A percentile compares a stretch with the other conserved stretches of the same genome.
These are phyloP conservation scores for Hygrocybe punicea DNA, from an alignment of 768 basidiomycete genomes.

Conservation along the genomic window DNA sequence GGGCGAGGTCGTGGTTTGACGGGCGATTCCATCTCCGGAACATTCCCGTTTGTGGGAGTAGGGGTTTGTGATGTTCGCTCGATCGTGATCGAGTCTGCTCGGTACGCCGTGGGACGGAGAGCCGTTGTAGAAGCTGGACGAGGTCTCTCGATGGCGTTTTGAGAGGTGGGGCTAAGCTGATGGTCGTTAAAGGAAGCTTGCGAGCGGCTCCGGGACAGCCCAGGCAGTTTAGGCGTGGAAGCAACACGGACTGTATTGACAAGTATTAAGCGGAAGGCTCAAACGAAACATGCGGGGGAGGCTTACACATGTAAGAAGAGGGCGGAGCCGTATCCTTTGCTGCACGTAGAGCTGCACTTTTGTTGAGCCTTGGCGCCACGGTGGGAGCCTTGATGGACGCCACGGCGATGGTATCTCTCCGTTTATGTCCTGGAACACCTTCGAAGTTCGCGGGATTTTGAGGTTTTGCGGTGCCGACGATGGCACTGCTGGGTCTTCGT, in stretches of 20 bases:
- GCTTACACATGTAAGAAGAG: slow-evolving; percentile 67
- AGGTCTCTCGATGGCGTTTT: slow-evolving; percentile 20
- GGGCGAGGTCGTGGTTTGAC: neutral
- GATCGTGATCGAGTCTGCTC: slow-evolving; percentile 9
- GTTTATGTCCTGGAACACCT: slow-evolving; percentile 82
- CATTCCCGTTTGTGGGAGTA: slow-evolving; percentile 17
- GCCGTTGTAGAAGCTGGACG: slow-evolving; percentile 46
- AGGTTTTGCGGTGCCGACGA: slow-evolving; percentile 27
- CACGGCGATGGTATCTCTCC: slow-evolving; percentile 70
- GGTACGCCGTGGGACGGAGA: slow-evolving; percentile 11
- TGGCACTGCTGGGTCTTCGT: slow-evolving; percentile 37
- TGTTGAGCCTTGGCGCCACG: slow-evolving; percentile 72
- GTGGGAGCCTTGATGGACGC: slow-evolving; percentile 61
- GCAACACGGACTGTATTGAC: slow-evolving; percentile 46
- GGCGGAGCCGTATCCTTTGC: slow-evolving; percentile 61
- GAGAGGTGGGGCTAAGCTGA: slow-evolving; percentile 29
- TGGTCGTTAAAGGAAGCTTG: slow-evolving; percentile 26
- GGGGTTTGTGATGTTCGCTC: slow-evolving; percentile 12
- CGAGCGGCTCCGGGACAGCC: slow-evolving; percentile 46
- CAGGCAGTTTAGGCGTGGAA: slow-evolving; percentile 41
- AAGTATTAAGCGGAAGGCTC: slow-evolving; percentile 6
- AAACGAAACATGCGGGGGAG: neutral
- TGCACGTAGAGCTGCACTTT: slow-evolving; percentile 65
- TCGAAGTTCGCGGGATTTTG: slow-evolving; percentile 51
- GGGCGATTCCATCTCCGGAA: slow-evolving; percentile 23